Evolutionary conservation across 108 stramenopile genomes (phyloP).

Genomic region (Chaetoceros tenuissimus): DNA sequence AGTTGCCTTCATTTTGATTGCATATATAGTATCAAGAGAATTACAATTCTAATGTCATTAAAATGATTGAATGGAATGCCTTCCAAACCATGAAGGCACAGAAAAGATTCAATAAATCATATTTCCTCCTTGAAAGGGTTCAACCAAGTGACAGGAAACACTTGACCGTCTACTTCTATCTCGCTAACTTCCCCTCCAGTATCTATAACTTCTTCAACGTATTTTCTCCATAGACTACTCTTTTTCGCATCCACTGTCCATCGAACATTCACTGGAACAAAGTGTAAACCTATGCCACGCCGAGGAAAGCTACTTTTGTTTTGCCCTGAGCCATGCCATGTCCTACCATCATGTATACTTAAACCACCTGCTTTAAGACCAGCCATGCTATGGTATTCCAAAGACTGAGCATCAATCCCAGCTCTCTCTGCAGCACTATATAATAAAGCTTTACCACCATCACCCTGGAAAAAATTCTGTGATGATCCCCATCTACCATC

Average conservation of each 20-base stretch:
- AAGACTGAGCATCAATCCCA: slow-evolving; percentile 18
- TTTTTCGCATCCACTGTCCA: slow-evolving; percentile 53
- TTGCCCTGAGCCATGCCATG: slow-evolving; percentile 71
- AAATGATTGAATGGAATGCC: too few relatives aligned
- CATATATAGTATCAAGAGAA: too few relatives aligned
- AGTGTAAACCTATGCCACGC: slow-evolving; percentile 74
- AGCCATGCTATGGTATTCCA: slow-evolving; percentile 49
- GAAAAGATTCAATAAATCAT: too few relatives aligned
- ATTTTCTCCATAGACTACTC: slow-evolving; percentile 61
- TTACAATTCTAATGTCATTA: too few relatives aligned
- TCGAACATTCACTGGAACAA: slow-evolving; percentile 55
- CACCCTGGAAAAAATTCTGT: slow-evolving; percentile 50
- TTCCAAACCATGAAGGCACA: too few relatives aligned
- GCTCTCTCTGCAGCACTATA: slow-evolving; percentile 42
- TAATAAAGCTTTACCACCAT: slow-evolving; percentile 29
- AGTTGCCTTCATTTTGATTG: too few relatives aligned
- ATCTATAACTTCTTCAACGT: slow-evolving; percentile 22
- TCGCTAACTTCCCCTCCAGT: neutral
- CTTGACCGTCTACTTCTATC: neutral
- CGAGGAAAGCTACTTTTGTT: slow-evolving; percentile 43
- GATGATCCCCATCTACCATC: slow-evolving; percentile 50
- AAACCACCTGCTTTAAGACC: slow-evolving; percentile 55
- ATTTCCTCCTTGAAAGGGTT: neutral
- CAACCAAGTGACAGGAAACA: neutral
- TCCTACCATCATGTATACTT: slow-evolving; percentile 67